These are phyloP conservation scores for Leccinum imitatum DNA, from an alignment of 768 basidiomycete species.

Conservation along the genomic window DNA sequence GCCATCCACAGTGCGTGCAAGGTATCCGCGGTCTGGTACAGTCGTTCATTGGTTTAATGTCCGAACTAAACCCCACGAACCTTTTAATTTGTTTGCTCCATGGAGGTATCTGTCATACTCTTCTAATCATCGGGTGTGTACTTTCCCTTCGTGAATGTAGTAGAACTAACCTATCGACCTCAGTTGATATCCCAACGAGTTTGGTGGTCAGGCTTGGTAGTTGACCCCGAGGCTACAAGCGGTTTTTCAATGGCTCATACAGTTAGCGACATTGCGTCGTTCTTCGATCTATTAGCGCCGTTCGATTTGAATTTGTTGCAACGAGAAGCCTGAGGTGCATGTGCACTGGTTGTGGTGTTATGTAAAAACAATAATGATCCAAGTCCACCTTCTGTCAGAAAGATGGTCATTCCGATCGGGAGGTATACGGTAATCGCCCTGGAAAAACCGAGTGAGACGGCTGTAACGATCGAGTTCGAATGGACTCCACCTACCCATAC, in stretches of 20 bases:
- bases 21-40: neutral
- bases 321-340: neutral
- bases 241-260: neutral
- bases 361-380: neutral
- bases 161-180: neutral
- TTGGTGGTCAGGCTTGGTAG: neutral
- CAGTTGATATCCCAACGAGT: neutral
- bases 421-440: slow-evolving; percentile 18
- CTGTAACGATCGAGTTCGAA: neutral
- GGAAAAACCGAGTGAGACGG: neutral
- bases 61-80: neutral
- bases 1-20: neutral
- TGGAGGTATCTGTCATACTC: neutral
- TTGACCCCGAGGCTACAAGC: neutral
- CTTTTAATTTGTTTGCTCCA: neutral
- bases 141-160: neutral
- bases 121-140: neutral
- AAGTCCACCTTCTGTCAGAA: neutral
- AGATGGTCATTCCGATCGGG: neutral
- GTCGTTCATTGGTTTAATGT: neutral
- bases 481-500: slow-evolving; percentile 14
- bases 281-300: neutral
- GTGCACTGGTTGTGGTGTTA: neutral
- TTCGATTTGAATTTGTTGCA: neutral
- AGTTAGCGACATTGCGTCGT: slow-evolving; percentile 24